A percentile compares a stretch with the other conserved stretches of the same genome.
These are phyloP conservation scores for Pseudozyma sp. DNA, from an alignment of 1,284 basidiomycete species.

Conservation along the genomic window DNA sequence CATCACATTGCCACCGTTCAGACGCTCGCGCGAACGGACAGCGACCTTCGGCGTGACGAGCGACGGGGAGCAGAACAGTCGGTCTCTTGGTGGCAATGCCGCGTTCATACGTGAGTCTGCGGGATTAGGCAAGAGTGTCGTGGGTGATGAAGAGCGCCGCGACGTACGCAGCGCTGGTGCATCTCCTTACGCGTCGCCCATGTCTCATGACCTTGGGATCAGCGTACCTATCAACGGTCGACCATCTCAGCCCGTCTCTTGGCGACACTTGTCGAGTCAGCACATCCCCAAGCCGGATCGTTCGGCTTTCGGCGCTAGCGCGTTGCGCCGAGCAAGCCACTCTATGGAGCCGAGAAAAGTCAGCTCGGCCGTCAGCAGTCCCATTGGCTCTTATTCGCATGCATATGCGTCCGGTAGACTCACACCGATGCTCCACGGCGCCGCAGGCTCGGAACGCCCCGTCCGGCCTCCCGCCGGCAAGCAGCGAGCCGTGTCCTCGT, in stretches of 20 bases:
- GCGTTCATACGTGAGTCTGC: conserved; percentile 45
- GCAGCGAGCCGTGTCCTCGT: conserved; percentile 32
- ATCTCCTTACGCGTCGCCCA: conserved; percentile 3
- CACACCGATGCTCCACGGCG: neutral
- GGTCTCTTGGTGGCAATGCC: conserved; percentile 37
- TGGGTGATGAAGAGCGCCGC: neutral
- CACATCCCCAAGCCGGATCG: conserved; percentile 8
- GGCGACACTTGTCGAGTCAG: conserved; percentile 33
- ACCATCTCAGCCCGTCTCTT: conserved; percentile 17
- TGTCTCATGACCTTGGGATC: conserved; percentile 11
- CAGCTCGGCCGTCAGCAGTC: conserved; percentile 23
- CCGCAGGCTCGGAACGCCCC: conserved; percentile 2
- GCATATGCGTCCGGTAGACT: conserved; percentile 1
- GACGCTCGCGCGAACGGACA: conserved; percentile 28
- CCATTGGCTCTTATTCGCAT: conserved; percentile 31
- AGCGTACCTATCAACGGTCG: conserved; percentile 20
- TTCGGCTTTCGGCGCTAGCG: neutral
- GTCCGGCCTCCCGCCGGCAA: conserved; percentile 17
- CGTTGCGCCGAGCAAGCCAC: conserved; percentile 24
- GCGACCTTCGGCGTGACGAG: conserved; percentile 19
- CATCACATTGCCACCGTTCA: conserved; percentile 34
- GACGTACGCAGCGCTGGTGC: conserved; percentile 1
- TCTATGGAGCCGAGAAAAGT: conserved; percentile 21
- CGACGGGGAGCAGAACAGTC: conserved; percentile 32
- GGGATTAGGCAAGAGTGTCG: conserved; percentile 2